Base-by-base conservation (phyloP, 2,329 filamentous ascomycete genomes). In the Blastomyces parvus region DNA sequence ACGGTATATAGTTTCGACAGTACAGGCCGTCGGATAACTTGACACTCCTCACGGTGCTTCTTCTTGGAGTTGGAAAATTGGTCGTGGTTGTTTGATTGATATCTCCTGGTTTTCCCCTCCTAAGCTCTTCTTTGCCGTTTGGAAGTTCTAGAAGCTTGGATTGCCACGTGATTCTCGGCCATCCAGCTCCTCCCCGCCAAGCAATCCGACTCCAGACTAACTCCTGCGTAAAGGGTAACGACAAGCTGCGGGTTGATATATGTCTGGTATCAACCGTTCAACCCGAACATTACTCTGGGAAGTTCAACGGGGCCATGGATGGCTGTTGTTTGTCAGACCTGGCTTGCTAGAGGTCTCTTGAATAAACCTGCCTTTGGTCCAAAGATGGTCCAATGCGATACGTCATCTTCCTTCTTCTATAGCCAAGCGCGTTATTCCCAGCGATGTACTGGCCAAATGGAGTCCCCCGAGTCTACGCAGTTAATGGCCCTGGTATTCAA, bases 391-490 rank as follows among this genome's bases (percentile, higher is more conserved):
- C 71, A 67, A 74, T 70, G 69, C 73, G 70, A 74, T 70, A 70
- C n/a, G 42, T 70, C 65, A 50, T 63, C 55, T 59, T 57, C 68
- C 64, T 65, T 64, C 67, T 62, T 66, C 67, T 64, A 59, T 64
- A 57, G 67, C 66, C 66, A 69, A 66, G 64, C 72, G 69, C 65
- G 65, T n/a, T 57, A 70, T 67, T 65, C 68, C 68, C 68, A 72
- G 74, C 73, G 70, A 80, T 80, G 78, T 80, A 80, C 74, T 80
- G 78, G 78, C 78, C 78, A 67, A 78, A 79, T 75, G 77, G 77
- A 67, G 78, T 80, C 64, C 78, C 78, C 69, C 74, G 78, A 73
- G 75, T 79, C 70, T 80, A 78, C 70, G 77, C 78, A 70, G 74
- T 78, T 73, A 79, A 79, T 73, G 77, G 76, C 63, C 75, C 76